phyloP scores from a whole-genome alignment of 2,329 filamentous ascomycete genomes.

The Pseudonectria foliicola region DNA sequence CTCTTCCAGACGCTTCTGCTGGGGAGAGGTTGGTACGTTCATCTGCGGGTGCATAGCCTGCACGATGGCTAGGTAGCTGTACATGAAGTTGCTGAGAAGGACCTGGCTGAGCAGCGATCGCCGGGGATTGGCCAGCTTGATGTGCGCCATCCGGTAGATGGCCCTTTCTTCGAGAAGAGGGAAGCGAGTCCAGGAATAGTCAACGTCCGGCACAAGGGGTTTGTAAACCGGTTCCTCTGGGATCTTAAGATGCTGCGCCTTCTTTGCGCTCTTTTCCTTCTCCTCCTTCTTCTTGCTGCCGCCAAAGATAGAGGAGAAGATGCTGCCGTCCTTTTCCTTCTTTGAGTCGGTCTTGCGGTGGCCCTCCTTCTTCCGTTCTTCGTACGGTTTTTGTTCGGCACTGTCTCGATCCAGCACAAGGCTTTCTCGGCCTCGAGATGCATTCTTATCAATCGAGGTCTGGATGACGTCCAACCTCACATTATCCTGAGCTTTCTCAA shows the following conservation, averaged over 20 bases:
- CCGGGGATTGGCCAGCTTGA: slow-evolving; percentile 96
- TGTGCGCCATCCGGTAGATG: slow-evolving; percentile 97
- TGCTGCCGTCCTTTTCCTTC: slow-evolving; percentile 85
- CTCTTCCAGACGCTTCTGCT: slow-evolving; percentile 57
- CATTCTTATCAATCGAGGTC: slow-evolving; percentile 68
- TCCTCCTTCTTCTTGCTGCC: slow-evolving; percentile 82
- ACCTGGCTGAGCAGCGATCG: slow-evolving; percentile 91
- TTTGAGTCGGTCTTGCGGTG: slow-evolving; percentile 69
- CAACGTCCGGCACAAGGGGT: slow-evolving; percentile 74
- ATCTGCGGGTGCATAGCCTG: slow-evolving; percentile 98
- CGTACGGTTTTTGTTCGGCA: slow-evolving; percentile 63
- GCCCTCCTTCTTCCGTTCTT: slow-evolving; percentile 76
- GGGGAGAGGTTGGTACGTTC: slow-evolving; percentile 77
- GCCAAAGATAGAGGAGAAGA: slow-evolving; percentile 93
- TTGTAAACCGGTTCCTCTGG: slow-evolving; percentile 73
- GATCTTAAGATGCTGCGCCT: slow-evolving; percentile 63
- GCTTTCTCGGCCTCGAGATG: slow-evolving; percentile 68
- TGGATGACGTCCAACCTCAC: slow-evolving; percentile 81
- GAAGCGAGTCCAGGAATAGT: slow-evolving; percentile 95
- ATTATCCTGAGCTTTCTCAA: slow-evolving; percentile 63
- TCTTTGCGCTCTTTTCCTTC: slow-evolving; percentile 66
- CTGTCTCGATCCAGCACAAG: slow-evolving; percentile 74
- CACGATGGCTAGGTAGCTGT: slow-evolving; percentile 95
- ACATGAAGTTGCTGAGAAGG: slow-evolving; percentile 98
- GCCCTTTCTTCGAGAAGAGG: slow-evolving; percentile 92